Conservation (phyloP, 192 early-diverging fungal species). For the Piromyces sp. region DNA sequence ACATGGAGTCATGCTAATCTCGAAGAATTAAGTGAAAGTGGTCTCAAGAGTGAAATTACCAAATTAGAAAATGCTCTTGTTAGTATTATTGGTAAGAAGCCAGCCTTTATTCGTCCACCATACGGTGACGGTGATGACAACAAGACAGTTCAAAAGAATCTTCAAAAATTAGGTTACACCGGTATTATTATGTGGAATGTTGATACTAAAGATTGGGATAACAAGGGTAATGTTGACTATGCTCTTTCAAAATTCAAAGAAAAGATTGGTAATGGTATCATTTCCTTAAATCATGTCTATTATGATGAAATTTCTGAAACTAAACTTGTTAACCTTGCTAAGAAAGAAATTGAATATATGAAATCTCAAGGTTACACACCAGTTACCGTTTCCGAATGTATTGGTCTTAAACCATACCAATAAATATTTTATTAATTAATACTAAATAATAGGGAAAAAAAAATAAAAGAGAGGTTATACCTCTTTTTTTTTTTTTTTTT, state of each 20-base stretch:
- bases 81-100: conserved; percentile 19
- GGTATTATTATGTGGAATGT: background rate
- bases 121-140: conserved; percentile 10
- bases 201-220: background rate
- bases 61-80: conserved; percentile 12
- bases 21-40: background rate
- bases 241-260: background rate
- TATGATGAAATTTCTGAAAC: too few species aligned
- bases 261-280: background rate
- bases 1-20: conserved; percentile 21
- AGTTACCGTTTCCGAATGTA: too few species aligned
- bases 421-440: too few species aligned
- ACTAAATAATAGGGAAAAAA: too few species aligned
- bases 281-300: background rate
- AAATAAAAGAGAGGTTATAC: too few species aligned
- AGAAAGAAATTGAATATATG: too few species aligned
- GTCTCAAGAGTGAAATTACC: conserved; percentile 8
- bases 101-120: conserved; percentile 29
- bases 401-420: too few species aligned
- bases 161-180: background rate
- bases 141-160: background rate
- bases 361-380: too few species aligned
- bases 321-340: too few species aligned
- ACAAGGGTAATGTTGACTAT: background rate
- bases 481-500: too few species aligned